Evolutionary conservation across 345 rosid species (phyloP), one percentile per base, ranked within the genome.

Genomic region (Arabidopsis suecica): DNA sequence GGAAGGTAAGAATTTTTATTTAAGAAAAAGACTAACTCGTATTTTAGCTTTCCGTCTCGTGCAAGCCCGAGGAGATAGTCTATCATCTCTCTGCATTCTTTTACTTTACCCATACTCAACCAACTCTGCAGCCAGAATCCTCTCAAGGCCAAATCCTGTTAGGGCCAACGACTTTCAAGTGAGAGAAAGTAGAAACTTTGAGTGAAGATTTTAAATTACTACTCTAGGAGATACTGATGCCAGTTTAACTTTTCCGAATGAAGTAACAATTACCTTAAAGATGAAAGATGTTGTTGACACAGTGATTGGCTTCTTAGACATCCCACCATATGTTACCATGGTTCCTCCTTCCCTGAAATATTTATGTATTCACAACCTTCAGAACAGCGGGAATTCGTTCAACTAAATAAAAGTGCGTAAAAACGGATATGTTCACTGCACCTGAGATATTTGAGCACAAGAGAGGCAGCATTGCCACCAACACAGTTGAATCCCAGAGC

Each of bases 81-180:
- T 67, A 90, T 80, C 97, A 86, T 88, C 25, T 71, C 73, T 80
- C 94, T 78, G 71, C 92, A 84, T 68, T 91, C 95, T 51, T 61
- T 79, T 25, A 88, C 81, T 80, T 86, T 90, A 42, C 81, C 92
- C 1, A 87, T 71, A 76, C 69, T 77, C 78, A 91, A 6, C 95
- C 87, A 88, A 40, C 84, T 91, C 83, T 94, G 96, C 75, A 94
- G 69, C 97, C 98, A 91, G 77, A 94, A 94, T 42, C 98, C 98
- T 71, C 76, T 90, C 85, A 94, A 79, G n/a, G 91, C 86, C 69
- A 91, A 84, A 62, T 90, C 93, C 99, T 91, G 88, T 77, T 23
- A 74, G 38, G 53, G 1, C 25, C 25, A 23, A 23, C 25, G 25
- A 23, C 25, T 23, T 23, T 23, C 25, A 23, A 23, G 25, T 23